Evolutionary conservation across 805 yeast species (phyloP).

Genomic region (Metschnikowia orientalis): DNA sequence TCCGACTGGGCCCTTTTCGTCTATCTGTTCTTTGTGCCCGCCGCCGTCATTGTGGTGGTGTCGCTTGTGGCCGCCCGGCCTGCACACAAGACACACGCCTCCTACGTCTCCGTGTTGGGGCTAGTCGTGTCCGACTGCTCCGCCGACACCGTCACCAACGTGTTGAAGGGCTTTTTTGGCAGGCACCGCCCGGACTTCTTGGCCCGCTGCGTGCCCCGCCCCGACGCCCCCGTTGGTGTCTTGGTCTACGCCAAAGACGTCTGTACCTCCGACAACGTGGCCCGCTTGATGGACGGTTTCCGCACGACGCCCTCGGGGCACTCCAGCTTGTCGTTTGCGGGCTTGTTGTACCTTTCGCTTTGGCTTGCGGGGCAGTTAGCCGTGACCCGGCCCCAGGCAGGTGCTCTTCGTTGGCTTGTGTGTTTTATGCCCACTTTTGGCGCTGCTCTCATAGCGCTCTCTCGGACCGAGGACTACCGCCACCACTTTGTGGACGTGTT

Average conservation of each 20-base stretch:
- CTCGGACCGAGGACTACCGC: conserved; percentile 88
- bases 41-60: conserved; percentile 30
- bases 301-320: conserved; percentile 84
- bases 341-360: conserved; percentile 56
- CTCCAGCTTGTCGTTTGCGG: conserved; percentile 65
- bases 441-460: conserved; percentile 74
- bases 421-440: conserved; percentile 55
- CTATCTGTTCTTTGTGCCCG: conserved; percentile 52
- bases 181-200: conserved; percentile 90
- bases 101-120: conserved; percentile 66
- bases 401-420: conserved; percentile 60
- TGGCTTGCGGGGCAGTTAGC: conserved; percentile 68
- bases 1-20: conserved; percentile 49
- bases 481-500: conserved; percentile 88
- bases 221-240: conserved; percentile 50
- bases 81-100: conserved; percentile 51
- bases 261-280: conserved; percentile 50
- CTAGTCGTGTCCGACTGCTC: conserved; percentile 54
- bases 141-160: conserved; percentile 63
- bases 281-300: conserved; percentile 59
- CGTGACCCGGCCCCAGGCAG: conserved; percentile 41
- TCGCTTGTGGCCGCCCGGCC: conserved; percentile 45
- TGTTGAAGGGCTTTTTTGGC: conserved; percentile 79
- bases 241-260: conserved; percentile 60
- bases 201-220: conserved; percentile 72